Evolutionary conservation across 1,284 basidiomycete species (phyloP).

Genomic region (Spongispora temasekensis): DNA sequence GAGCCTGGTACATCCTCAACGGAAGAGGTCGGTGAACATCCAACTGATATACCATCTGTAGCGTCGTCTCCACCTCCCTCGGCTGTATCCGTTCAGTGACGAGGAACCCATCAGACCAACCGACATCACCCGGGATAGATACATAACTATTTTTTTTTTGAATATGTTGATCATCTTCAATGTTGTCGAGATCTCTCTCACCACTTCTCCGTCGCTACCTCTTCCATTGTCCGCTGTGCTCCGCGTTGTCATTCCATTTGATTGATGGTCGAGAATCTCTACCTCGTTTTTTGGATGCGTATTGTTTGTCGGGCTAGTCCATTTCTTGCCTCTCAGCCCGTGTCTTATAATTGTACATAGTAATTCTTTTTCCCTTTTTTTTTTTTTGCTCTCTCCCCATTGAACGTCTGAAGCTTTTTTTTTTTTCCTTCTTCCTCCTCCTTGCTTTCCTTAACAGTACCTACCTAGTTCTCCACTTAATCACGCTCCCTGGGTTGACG

Average conservation of each 20-base stretch:
- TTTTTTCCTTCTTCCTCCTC: no score
- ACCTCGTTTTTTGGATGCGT: constrained; percentile 15
- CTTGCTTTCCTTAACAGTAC: no score
- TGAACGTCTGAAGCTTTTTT: constrained; percentile 11
- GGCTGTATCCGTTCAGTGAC: constrained; percentile 31
- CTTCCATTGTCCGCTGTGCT: constrained; percentile 10
- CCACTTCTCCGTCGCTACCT: background rate
- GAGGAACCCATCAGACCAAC: constrained; percentile 7
- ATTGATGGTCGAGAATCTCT: constrained; percentile 4
- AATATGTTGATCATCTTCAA: constrained; percentile 39
- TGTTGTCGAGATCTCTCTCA: constrained; percentile 17
- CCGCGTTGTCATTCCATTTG: constrained; percentile 11
- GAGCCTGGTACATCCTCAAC: constrained; percentile 22
- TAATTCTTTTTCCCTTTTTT: constrained; percentile 8
- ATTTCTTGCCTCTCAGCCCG: constrained; percentile 1
- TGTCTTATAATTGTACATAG: constrained; percentile 29
- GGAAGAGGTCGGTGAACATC: constrained; percentile 25
- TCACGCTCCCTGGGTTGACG: no score
- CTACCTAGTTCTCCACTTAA: no score
- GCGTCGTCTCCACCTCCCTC: constrained; percentile 35
- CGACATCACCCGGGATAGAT: constrained; percentile 28
- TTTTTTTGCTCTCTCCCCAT: constrained; percentile 9
- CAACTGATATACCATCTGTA: constrained; percentile 28
- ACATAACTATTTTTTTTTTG: constrained; percentile 37
- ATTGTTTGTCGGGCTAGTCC: constrained; percentile 22